A percentile compares a stretch with the other conserved stretches of the same genome.
These are phyloP conservation scores for Ascosphaera apis DNA, from an alignment of 2,329 filamentous ascomycete genomes.

Conservation along the genomic window DNA sequence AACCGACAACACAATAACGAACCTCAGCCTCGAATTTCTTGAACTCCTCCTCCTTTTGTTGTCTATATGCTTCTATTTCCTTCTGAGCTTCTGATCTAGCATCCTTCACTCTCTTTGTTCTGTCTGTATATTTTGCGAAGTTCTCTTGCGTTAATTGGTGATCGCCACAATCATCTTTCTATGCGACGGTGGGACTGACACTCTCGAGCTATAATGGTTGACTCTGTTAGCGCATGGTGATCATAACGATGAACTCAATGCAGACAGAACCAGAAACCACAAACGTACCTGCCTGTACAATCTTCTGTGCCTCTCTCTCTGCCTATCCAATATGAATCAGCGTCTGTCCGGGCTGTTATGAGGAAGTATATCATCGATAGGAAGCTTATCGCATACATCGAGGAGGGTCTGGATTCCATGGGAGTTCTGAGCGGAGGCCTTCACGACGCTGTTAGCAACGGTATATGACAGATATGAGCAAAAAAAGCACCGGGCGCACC, in stretches of 20 bases:
- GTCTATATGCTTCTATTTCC: slow-evolving; percentile 83
- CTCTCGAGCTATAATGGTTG: slow-evolving; percentile 48
- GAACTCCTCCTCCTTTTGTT: slow-evolving; percentile 80
- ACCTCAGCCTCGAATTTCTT: slow-evolving; percentile 78
- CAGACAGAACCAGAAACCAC: too few species aligned
- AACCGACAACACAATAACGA: slow-evolving; percentile 8
- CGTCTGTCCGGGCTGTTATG: background rate
- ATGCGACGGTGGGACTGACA: slow-evolving; percentile 40
- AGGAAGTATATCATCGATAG: background rate
- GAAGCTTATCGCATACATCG: slow-evolving; percentile 42
- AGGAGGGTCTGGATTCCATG: slow-evolving; percentile 95
- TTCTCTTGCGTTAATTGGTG: background rate
- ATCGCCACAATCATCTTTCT: too few species aligned
- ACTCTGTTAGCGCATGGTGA: slow-evolving; percentile 2
- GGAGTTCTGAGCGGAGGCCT: slow-evolving; percentile 73
- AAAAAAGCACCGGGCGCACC: too few species aligned
- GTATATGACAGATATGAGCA: too few species aligned
- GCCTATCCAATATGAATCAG: slow-evolving; percentile 32
- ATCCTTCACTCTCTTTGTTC: slow-evolving; percentile 92
- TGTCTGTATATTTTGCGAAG: slow-evolving; percentile 30
- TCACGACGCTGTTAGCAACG: background rate
- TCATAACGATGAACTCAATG: background rate
- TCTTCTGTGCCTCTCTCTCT: slow-evolving; percentile 96
- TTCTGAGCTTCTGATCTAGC: slow-evolving; percentile 91
- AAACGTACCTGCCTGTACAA: slow-evolving; percentile 72